phyloP scores from a whole-genome alignment of 139 green algal genomes.

The Picochlorum sp. region DNA sequence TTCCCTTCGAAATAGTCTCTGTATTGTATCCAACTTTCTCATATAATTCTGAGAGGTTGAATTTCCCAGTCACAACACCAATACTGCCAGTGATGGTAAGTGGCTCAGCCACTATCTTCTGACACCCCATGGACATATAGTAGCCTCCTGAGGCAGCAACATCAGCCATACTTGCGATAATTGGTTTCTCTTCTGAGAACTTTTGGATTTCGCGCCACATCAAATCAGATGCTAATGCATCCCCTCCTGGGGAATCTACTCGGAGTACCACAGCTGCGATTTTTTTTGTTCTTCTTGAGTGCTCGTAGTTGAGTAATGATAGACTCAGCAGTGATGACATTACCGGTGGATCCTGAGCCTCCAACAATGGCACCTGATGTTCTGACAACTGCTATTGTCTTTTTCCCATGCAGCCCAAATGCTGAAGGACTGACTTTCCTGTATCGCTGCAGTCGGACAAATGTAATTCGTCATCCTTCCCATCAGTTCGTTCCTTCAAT shows the following conservation, averaged over 20 bases:
- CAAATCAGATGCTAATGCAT: slow-evolving; percentile 86
- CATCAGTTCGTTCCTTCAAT: slow-evolving; percentile 57
- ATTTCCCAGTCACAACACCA: slow-evolving; percentile 52
- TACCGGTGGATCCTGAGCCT: slow-evolving; percentile 11
- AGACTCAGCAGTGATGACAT: slow-evolving; percentile 31
- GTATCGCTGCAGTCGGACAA: slow-evolving; percentile 58
- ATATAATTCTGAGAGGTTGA: slow-evolving; percentile 60
- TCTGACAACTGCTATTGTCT: slow-evolving; percentile 76
- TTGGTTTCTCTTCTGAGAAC: slow-evolving; percentile 70
- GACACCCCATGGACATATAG: slow-evolving; percentile 84
- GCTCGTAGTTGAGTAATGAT: slow-evolving; percentile 50
- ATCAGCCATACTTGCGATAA: slow-evolving; percentile 89
- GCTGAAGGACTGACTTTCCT: slow-evolving; percentile 41
- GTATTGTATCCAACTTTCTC: slow-evolving; percentile 63
- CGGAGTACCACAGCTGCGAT: slow-evolving; percentile 76
- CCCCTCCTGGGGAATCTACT: slow-evolving; percentile 80
- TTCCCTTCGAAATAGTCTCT: slow-evolving; percentile 62
- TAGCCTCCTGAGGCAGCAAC: slow-evolving; percentile 90
- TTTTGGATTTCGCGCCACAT: slow-evolving; percentile 83
- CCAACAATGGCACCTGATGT: slow-evolving; percentile 48
- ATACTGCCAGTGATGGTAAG: slow-evolving; percentile 91
- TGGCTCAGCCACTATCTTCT: slow-evolving; percentile 71
- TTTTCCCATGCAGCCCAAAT: slow-evolving; percentile 57
- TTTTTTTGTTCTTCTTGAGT: slow-evolving; percentile 37
- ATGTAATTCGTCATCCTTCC: slow-evolving; percentile 49